phyloP scores from a whole-genome alignment of 306 rosid species.

The Cucurbita ficifolia region DNA sequence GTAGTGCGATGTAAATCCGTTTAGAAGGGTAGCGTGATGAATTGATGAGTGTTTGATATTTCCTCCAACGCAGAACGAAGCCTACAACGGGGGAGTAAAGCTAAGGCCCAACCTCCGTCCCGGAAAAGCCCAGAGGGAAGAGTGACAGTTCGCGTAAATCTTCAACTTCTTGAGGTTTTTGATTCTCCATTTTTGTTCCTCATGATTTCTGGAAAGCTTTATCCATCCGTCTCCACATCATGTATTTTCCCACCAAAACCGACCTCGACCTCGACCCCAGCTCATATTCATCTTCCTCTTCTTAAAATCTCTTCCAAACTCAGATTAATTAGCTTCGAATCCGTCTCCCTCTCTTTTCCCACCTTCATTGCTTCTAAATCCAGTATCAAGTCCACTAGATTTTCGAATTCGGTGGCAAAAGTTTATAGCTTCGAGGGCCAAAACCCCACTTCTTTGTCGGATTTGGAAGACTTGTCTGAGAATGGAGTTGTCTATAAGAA shows the following conservation, averaged over 20 bases:
- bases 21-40: no score
- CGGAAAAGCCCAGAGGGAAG: neutral
- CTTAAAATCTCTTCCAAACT: conserved; percentile 6
- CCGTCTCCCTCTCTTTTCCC: conserved; percentile 5
- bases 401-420: conserved; percentile 16
- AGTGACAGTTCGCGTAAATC: neutral
- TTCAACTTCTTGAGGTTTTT: neutral
- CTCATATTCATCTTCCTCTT: conserved; percentile 10
- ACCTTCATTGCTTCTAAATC: conserved; percentile 4
- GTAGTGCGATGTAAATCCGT: no score
- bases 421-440: conserved; percentile 21
- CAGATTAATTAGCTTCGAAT: neutral
- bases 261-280: no score
- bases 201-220: conserved; percentile 47
- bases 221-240: conserved; percentile 15
- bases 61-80: no score
- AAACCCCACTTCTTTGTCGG: conserved; percentile 9
- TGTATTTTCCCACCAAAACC: conserved; percentile 21
- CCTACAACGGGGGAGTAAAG: no score
- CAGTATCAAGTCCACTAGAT: conserved; percentile 20
- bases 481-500: conserved; percentile 51
- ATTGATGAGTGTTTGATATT: no score
- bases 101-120: neutral
- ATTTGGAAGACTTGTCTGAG: conserved; percentile 51
- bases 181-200: conserved; percentile 9